Percentiles rank a stretch among this genome's conserved stretches.
phyloP scores from a whole-genome alignment of 2,329 filamentous ascomycete species.

The Dactylellina sp. region DNA sequence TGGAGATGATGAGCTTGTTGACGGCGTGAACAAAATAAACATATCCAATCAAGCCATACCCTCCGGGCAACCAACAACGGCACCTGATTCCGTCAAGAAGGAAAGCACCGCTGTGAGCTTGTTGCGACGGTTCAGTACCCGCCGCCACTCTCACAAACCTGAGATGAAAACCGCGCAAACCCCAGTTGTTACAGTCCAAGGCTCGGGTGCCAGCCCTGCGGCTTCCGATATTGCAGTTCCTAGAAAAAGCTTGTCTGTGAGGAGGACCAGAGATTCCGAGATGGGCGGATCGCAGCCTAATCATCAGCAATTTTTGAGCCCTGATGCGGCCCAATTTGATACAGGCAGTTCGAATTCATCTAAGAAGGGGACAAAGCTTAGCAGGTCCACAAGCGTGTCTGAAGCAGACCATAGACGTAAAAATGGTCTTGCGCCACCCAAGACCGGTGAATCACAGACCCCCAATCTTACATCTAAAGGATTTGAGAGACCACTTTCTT shows the following conservation, averaged over 20 bases:
- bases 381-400: conserved; percentile 84
- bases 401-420: conserved; percentile 60
- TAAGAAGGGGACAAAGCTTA: conserved; percentile 76
- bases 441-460: conserved; percentile 61
- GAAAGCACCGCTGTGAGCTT: conserved; percentile 88
- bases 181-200: conserved; percentile 81
- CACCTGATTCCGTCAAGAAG: conserved; percentile 76
- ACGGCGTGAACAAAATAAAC: conserved; percentile 76
- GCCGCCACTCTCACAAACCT: conserved; percentile 73
- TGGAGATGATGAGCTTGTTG: conserved; percentile 88
- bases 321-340: conserved; percentile 74
- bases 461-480: conserved; percentile 59
- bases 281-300: conserved; percentile 74
- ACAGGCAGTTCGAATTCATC: conserved; percentile 63
- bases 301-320: conserved; percentile 81
- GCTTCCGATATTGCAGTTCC: conserved; percentile 67
- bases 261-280: conserved; percentile 70
- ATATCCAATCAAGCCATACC: conserved; percentile 67
- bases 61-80: conserved; percentile 65
- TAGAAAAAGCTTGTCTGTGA: conserved; percentile 90
- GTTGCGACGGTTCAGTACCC: conserved; percentile 89
- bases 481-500: conserved; percentile 58
- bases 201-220: conserved; percentile 74
- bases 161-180: conserved; percentile 75
- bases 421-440: conserved; percentile 59